These are phyloP conservation scores for Graphilbum ipis-grandicollis DNA, from an alignment of 2,329 filamentous ascomycete genomes.

Conservation along the genomic window DNA sequence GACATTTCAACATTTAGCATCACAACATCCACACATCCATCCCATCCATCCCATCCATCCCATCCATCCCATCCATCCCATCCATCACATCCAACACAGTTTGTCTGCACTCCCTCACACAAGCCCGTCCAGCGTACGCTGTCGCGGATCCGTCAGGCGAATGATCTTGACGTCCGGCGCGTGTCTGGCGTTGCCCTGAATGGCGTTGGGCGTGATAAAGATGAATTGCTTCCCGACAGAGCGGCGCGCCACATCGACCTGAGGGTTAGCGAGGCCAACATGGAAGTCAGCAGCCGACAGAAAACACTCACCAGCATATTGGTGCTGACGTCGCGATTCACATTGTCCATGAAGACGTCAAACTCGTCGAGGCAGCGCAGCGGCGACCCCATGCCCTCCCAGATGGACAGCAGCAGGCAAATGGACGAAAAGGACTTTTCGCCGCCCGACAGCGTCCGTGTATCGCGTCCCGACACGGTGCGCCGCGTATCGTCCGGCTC, in stretches of 20 bases:
- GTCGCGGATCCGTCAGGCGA: slow-evolving; percentile 46
- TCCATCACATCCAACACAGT: too few relatives aligned
- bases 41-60: too few relatives aligned
- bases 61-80: too few relatives aligned
- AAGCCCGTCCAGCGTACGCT: slow-evolving; percentile 27
- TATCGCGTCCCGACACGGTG: slow-evolving; percentile 56
- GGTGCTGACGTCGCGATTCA: slow-evolving; percentile 85
- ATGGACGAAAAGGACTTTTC: slow-evolving; percentile 98
- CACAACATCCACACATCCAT: too few relatives aligned
- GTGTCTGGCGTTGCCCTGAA: slow-evolving; percentile 39
- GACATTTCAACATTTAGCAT: not conserved
- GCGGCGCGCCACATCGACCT: slow-evolving; percentile 71
- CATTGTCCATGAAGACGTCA: slow-evolving; percentile 97
- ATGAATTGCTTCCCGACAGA: slow-evolving; percentile 90
- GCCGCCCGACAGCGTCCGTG: slow-evolving; percentile 84
- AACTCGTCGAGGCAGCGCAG: slow-evolving; percentile 94
- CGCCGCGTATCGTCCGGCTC: slow-evolving; percentile 53
- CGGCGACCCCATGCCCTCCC: slow-evolving; percentile 96
- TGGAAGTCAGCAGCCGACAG: slow-evolving; percentile 10
- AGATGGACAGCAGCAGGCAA: slow-evolving; percentile 78
- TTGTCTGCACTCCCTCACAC: too few relatives aligned
- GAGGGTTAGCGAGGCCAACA: too few relatives aligned
- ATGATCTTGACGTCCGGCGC: slow-evolving; percentile 64
- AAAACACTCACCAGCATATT: slow-evolving; percentile 61
- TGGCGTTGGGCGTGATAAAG: slow-evolving; percentile 84